A percentile compares a stretch with the other conserved stretches of the same genome.
These are phyloP conservation scores for Malbranchea cinnamomea DNA, from an alignment of 2,329 filamentous ascomycete genomes.

Conservation along the genomic window DNA sequence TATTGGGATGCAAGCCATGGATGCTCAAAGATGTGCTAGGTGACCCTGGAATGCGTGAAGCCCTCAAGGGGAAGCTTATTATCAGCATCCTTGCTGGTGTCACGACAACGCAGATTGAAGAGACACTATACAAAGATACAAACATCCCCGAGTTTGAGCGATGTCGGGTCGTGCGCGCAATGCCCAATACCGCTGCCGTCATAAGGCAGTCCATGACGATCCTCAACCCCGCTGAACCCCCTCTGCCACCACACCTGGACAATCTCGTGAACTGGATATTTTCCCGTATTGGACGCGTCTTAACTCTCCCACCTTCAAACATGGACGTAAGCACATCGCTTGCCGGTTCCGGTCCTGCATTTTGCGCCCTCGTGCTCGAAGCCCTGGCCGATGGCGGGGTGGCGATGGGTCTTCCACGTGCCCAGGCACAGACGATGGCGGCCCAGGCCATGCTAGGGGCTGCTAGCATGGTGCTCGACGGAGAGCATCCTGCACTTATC, in stretches of 20 bases:
- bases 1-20: slow-evolving; percentile 70
- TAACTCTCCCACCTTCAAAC: slow-evolving; percentile 34
- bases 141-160: slow-evolving; percentile 22
- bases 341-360: slow-evolving; percentile 47
- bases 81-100: slow-evolving; percentile 72
- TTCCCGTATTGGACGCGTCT: slow-evolving; percentile 32
- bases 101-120: slow-evolving; percentile 51
- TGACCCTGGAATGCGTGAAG: slow-evolving; percentile 53
- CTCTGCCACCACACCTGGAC: slow-evolving; percentile 28
- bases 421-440: slow-evolving; percentile 46
- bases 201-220: slow-evolving; percentile 74
- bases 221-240: slow-evolving; percentile 43
- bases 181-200: slow-evolving; percentile 71
- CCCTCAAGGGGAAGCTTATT: slow-evolving; percentile 63
- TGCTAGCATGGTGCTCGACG: slow-evolving; percentile 40
- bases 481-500: slow-evolving; percentile 45
- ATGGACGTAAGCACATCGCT: slow-evolving; percentile 46
- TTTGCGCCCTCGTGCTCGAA: slow-evolving; percentile 45
- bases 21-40: slow-evolving; percentile 54
- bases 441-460: slow-evolving; percentile 48
- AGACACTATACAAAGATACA: slow-evolving; percentile 43
- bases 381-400: slow-evolving; percentile 47
- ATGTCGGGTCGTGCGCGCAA: slow-evolving; percentile 53
- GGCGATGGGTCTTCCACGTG: slow-evolving; percentile 45
- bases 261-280: slow-evolving; percentile 43